Evolutionary conservation across 2,329 filamentous ascomycete genomes (phyloP).

Genomic region (Epichloe glyceriae): DNA sequence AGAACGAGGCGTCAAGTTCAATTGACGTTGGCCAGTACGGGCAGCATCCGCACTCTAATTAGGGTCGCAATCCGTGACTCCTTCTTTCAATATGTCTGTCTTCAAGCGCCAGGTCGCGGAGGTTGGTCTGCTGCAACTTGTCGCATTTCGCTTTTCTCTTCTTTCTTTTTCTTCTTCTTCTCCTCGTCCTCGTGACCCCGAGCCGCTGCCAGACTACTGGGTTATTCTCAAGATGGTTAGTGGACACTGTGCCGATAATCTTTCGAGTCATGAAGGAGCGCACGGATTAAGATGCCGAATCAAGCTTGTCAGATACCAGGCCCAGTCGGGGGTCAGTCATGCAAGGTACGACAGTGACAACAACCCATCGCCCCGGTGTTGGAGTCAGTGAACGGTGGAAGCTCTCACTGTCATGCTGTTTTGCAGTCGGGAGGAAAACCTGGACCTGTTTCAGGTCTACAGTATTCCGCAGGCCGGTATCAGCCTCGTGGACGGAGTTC

Average conservation of each 20-base stretch:
- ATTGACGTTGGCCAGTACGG: not conserved
- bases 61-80: not conserved
- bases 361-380: not conserved
- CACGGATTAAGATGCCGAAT: not conserved
- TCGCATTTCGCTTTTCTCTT: not conserved
- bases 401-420: constrained; percentile 2
- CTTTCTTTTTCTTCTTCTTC: not conserved
- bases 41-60: not conserved
- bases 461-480: constrained; percentile 1
- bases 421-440: constrained; percentile 2
- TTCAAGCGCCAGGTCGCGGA: not conserved
- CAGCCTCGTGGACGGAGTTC: constrained; percentile 8
- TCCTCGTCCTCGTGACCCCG: too few species aligned
- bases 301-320: not conserved
- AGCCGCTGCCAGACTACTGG: not conserved
- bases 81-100: constrained; percentile 6
- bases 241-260: not conserved
- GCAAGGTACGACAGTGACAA: constrained; percentile 14
- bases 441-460: constrained; percentile 10
- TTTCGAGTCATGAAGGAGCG: not conserved
- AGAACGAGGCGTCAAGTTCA: constrained; percentile 6
- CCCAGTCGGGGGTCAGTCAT: constrained; percentile 2
- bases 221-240: not conserved
- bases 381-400: not conserved
- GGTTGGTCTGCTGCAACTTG: constrained; percentile 4